A percentile compares a stretch with the other conserved stretches of the same genome.
phyloP scores from a whole-genome alignment of 2,329 filamentous ascomycete genomes.

The Ophiostoma perfectum region DNA sequence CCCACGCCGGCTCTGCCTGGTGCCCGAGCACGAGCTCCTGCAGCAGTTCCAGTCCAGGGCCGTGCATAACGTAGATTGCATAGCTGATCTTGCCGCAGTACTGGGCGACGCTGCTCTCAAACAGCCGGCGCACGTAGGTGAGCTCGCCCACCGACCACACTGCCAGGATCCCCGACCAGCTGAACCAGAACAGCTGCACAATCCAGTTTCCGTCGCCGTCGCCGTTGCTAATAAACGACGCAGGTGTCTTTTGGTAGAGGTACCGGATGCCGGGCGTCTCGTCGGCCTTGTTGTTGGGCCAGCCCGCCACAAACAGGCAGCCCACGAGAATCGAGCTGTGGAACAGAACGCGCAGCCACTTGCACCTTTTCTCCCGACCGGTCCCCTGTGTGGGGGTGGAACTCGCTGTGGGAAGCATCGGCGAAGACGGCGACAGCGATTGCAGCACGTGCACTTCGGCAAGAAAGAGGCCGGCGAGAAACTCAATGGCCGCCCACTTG shows the following conservation, averaged over 20 bases:
- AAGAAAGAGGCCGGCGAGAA: constrained; percentile 38
- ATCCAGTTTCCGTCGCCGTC: constrained; percentile 21
- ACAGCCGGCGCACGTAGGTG: constrained; percentile 34
- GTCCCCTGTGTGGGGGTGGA: too few relatives aligned
- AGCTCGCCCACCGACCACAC: constrained; percentile 40
- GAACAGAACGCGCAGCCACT: neutral
- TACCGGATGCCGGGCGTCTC: neutral
- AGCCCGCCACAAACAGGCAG: neutral
- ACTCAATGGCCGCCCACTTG: constrained; percentile 43
- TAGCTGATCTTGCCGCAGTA: constrained; percentile 55
- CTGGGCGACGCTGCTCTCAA: constrained; percentile 45
- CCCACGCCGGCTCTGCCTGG: neutral
- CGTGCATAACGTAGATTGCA: constrained; percentile 55
- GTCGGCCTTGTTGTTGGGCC: neutral
- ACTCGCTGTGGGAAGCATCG: too few relatives aligned
- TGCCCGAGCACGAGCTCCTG: neutral
- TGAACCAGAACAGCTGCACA: constrained; percentile 39
- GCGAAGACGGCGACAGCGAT: too few relatives aligned
- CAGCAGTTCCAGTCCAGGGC: constrained; percentile 39
- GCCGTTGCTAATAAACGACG: constrained; percentile 31
- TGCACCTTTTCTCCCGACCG: neutral
- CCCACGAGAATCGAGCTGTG: neutral
- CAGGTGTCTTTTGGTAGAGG: constrained; percentile 28
- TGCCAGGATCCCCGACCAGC: constrained; percentile 32
- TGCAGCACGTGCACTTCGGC: neutral